A percentile compares a stretch with the other conserved stretches of the same genome.
phyloP scores from a whole-genome alignment of 1,139 yeast genomes.

The Taphrina communis region DNA sequence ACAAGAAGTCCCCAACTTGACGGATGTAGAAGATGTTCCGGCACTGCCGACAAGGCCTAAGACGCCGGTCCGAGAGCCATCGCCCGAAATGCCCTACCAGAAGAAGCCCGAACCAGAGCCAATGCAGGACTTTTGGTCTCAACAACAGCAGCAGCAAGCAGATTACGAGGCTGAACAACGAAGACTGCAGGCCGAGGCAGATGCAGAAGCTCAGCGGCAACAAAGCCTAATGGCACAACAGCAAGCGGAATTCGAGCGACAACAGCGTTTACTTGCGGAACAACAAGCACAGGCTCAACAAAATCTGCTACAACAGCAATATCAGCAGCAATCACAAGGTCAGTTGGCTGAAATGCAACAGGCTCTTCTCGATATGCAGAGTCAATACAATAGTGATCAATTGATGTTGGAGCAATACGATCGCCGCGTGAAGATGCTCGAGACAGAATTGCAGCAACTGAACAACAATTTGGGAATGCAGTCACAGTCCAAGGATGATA shows the following conservation, averaged over 20 bases:
- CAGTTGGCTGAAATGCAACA: constrained; percentile 82
- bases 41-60: constrained; percentile 57
- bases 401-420: constrained; percentile 85
- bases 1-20: constrained; percentile 68
- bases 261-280: constrained; percentile 68
- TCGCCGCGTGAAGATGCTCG: constrained; percentile 79
- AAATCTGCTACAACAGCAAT: constrained; percentile 69
- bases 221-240: constrained; percentile 61
- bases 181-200: constrained; percentile 50
- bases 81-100: constrained; percentile 49
- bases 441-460: constrained; percentile 68
- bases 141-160: constrained; percentile 54
- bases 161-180: constrained; percentile 61
- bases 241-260: constrained; percentile 72
- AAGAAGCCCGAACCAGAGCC: constrained; percentile 40
- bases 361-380: constrained; percentile 74
- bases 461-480: constrained; percentile 75
- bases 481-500: constrained; percentile 77
- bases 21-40: constrained; percentile 57
- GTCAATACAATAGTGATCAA: constrained; percentile 88
- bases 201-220: constrained; percentile 57
- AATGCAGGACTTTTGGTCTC: constrained; percentile 59
- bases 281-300: constrained; percentile 81
- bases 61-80: constrained; percentile 54
- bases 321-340: constrained; percentile 78